Conservation (phyloP, 2,329 filamentous ascomycete species). For the Scytalidium sp. region DNA sequence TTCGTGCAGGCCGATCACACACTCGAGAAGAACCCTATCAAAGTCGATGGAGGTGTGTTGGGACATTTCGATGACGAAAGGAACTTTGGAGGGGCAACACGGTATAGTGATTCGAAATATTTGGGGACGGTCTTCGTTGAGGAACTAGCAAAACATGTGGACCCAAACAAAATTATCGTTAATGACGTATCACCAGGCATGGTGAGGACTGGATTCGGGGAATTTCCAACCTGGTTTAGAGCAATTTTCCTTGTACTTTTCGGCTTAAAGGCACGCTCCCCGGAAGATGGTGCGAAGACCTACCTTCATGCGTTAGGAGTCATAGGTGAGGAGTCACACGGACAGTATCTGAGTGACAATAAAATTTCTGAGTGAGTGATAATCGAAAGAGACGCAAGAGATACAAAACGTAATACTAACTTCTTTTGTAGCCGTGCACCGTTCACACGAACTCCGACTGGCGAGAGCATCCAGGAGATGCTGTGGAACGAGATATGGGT, state of each 20-base stretch:
- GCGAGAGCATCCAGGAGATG: not conserved
- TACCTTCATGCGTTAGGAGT: conserved; percentile 6
- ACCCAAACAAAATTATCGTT: conserved; percentile 4
- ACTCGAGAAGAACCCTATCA: conserved; percentile 4
- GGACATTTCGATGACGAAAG: conserved; percentile 4
- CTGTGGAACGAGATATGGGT: not conserved
- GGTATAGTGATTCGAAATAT: conserved; percentile 9
- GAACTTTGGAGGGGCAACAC: not conserved
- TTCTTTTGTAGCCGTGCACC: not conserved
- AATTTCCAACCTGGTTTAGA: conserved; percentile 6
- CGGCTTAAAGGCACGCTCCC: conserved; percentile 2
- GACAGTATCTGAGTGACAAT: conserved; percentile 13
- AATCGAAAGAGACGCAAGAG: no score
- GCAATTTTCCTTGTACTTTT: conserved; percentile 4
- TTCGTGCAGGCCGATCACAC: conserved; percentile 10
- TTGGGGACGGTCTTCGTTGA: conserved; percentile 7
- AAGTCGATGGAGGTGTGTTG: not conserved
- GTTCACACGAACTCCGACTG: not conserved
- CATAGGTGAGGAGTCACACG: conserved; percentile 20
- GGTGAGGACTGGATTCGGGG: conserved; percentile 8
- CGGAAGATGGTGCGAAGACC: conserved; percentile 5
- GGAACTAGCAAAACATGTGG: conserved; percentile 2
- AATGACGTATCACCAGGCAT: conserved; percentile 11
- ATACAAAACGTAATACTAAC: no score
- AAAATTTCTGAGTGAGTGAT: conserved; percentile 14